Conservation (phyloP, 2,329 filamentous ascomycete genomes). For the Fusarium siculi region DNA sequence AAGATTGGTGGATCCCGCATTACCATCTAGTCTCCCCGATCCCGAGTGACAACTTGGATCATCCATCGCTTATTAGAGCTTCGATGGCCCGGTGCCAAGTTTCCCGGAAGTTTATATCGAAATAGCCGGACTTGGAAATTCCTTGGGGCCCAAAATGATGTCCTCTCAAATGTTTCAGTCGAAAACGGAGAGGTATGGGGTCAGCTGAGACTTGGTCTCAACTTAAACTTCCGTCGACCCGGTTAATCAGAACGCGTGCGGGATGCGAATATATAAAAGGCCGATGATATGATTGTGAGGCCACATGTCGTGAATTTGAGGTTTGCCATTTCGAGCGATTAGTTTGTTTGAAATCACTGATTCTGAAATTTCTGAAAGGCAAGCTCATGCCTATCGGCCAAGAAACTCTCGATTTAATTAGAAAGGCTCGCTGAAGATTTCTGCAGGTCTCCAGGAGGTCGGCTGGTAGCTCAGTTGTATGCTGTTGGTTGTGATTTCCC, state of each 20-base stretch:
- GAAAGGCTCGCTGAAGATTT: neutral
- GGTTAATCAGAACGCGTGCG: neutral
- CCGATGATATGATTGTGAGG: neutral
- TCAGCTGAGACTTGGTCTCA: slow-evolving; percentile 8
- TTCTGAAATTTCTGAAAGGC: neutral
- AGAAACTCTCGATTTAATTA: neutral
- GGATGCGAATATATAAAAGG: neutral
- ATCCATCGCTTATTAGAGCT: neutral
- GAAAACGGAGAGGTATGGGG: slow-evolving; percentile 5
- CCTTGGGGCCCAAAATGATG: neutral
- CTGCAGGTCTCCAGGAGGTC: neutral
- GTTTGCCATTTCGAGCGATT: too few relatives aligned
- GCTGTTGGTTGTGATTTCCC: neutral
- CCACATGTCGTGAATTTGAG: neutral
- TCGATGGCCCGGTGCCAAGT: neutral
- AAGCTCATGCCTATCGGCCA: neutral
- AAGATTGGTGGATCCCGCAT: neutral
- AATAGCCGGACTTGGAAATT: neutral
- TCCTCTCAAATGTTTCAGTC: neutral
- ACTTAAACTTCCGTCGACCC: neutral
- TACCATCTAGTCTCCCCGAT: neutral
- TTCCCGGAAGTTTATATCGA: neutral
- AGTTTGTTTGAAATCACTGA: neutral
- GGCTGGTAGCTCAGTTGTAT: neutral
- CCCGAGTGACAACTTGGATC: neutral